Conservation (phyloP, 768 basidiomycete genomes). For the Leccinellum luteum region DNA sequence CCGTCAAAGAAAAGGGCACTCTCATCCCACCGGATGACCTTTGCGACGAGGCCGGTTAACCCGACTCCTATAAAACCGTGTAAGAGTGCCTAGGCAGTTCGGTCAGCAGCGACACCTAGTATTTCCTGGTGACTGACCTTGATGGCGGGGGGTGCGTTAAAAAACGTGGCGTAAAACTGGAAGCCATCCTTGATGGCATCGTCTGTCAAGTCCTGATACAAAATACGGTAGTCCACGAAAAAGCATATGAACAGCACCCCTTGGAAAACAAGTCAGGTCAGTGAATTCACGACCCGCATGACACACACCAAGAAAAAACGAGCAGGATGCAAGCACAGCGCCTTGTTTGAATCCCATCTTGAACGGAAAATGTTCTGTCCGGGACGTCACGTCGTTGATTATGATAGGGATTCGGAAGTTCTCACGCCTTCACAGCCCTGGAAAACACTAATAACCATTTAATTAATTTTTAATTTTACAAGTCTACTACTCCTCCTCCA, state of each 20-base stretch:
- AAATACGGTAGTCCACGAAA: constrained; percentile 82
- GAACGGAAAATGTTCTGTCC: not conserved
- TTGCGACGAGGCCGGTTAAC: constrained; percentile 68
- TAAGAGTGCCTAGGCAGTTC: constrained; percentile 62
- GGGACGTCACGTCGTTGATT: not conserved
- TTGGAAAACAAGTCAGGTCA: constrained; percentile 23
- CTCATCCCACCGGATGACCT: constrained; percentile 86
- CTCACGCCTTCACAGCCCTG: constrained; percentile 26
- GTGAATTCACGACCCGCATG: constrained; percentile 15
- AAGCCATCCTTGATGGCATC: constrained; percentile 72
- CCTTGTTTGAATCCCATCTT: constrained; percentile 87
- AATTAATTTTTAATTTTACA: not conserved
- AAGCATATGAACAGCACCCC: constrained; percentile 83
- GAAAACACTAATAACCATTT: not conserved
- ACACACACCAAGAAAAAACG: constrained; percentile 81
- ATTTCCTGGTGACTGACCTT: constrained; percentile 54
- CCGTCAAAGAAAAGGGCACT: constrained; percentile 96
- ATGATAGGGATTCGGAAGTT: not conserved
- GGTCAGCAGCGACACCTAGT: not conserved
- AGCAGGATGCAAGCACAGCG: constrained; percentile 81
- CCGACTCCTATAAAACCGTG: constrained; percentile 84
- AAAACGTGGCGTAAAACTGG: constrained; percentile 91
- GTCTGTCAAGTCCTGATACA: constrained; percentile 68
- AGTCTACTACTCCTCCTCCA: constrained; percentile 15
- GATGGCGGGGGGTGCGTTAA: constrained; percentile 88